Base-by-base conservation (phyloP, 768 basidiomycete genomes). In the Mycena alexandri region DNA sequence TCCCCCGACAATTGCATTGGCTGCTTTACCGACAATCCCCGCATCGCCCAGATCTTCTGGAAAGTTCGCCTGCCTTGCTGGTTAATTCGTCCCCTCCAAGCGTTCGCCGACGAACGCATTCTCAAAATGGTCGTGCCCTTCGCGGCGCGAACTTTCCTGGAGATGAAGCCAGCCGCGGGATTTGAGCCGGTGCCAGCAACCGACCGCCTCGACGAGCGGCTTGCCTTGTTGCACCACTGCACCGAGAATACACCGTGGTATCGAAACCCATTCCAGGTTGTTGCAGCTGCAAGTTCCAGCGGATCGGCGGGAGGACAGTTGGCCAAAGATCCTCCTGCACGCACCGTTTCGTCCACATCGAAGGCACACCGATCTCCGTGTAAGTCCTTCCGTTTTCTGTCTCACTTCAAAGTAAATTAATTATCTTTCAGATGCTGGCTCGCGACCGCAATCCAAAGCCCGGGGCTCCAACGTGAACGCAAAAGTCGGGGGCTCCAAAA, bases 81-180 rank as follows among this genome's bases (percentile, higher is more conserved):
- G 55, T 19, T 42, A 12, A 42, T 56, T 22, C 21, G 55, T 24
- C 55, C 55, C 16, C 41, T 43, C 38, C 21, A 25, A 42, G 55
- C 41, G 13, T 56, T 56, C 42, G n/a, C 55, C n/a, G 55, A 56
- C 21, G 55, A 56, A n/a, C 13, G 22, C 38, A 56, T 56, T n/a
- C 22, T 17, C 38, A 42, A 43, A 36, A 21, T 56, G 42, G 55
- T 56, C 55, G 24, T 25, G 24, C 55, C 55, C n/a, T 56, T 56
- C 16, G 24, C 12, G 25, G n/a, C 24, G 7, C 8, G 38, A 11
- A 13, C 22, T 16, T 56, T 56, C 17, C 22, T 56, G 36, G 56
- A 19, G 61, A 52, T 53, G 51, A 41, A 29, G 2, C 41, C 51
- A 33, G 61, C 38, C 12, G 14, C 50, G 3, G 61, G 25, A 38